phyloP scores from a whole-genome alignment of 2,329 filamentous ascomycete species.

The Monilinia fructigena region DNA sequence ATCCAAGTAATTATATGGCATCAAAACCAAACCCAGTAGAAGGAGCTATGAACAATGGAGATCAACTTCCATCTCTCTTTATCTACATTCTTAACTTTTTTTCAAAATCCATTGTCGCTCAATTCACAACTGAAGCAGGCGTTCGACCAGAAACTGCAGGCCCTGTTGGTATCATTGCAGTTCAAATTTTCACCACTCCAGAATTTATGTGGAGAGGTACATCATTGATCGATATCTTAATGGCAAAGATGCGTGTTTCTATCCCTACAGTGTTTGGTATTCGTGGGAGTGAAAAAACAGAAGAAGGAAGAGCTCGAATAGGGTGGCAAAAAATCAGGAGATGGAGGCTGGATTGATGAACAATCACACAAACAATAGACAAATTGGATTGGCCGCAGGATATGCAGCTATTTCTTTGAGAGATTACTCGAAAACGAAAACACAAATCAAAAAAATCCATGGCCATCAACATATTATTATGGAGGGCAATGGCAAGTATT shows the following conservation, averaged over 20 bases:
- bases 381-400: slow-evolving; percentile 80
- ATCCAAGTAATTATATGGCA: slow-evolving; percentile 55
- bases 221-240: slow-evolving; percentile 76
- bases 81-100: slow-evolving; percentile 77
- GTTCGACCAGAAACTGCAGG: slow-evolving; percentile 67
- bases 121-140: slow-evolving; percentile 66
- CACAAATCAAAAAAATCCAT: slow-evolving; percentile 67
- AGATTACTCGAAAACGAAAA: slow-evolving; percentile 68
- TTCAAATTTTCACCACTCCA: slow-evolving; percentile 69
- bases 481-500: slow-evolving; percentile 73
- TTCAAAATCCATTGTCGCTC: slow-evolving; percentile 68
- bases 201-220: slow-evolving; percentile 65
- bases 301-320: slow-evolving; percentile 62
- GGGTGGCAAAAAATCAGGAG: slow-evolving; percentile 64
- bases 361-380: slow-evolving; percentile 76
- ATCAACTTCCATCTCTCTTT: slow-evolving; percentile 61
- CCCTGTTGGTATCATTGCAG: slow-evolving; percentile 74
- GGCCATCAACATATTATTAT: slow-evolving; percentile 78
- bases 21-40: slow-evolving; percentile 49
- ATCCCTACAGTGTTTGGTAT: slow-evolving; percentile 88
- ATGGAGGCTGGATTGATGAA: slow-evolving; percentile 57
- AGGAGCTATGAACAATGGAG: slow-evolving; percentile 47
- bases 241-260: slow-evolving; percentile 77
- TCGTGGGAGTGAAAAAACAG: slow-evolving; percentile 70
- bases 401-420: slow-evolving; percentile 81